Evolutionary conservation across 1,284 basidiomycete genomes (phyloP).

Genomic region (Ganoderma sinense): DNA sequence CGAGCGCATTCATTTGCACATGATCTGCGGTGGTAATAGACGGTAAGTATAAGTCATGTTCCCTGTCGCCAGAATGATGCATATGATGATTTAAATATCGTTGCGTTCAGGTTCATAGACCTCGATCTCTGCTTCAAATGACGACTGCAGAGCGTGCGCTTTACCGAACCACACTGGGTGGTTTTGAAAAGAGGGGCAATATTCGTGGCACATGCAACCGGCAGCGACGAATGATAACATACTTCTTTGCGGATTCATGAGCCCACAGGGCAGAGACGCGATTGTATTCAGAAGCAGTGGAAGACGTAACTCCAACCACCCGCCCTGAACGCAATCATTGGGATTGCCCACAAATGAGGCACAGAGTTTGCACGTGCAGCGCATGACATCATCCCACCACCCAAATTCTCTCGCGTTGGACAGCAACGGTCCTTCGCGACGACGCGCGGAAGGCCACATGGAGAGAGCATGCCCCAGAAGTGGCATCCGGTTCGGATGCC

Average conservation of each 20-base stretch:
- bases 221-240: not conserved
- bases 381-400: not conserved
- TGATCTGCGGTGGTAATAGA: constrained; percentile 61
- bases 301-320: not conserved
- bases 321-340: not conserved
- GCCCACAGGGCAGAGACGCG: not conserved
- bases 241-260: not conserved
- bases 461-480: not conserved
- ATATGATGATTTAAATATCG: not conserved
- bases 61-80: not conserved
- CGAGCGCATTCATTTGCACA: constrained; percentile 84
- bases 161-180: not conserved
- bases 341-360: constrained; percentile 1
- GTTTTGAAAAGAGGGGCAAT: not conserved
- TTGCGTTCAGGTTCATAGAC: not conserved
- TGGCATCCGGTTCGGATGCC: not conserved
- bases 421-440: constrained; percentile 1
- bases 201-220: not conserved
- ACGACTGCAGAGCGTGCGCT: not conserved
- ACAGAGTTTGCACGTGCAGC: not conserved
- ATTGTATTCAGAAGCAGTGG: not conserved
- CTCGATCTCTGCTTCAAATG: not conserved
- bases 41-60: not conserved
- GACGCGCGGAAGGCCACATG: not conserved
- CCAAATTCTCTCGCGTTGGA: not conserved